Percentiles rank a stretch among this genome's conserved stretches.
Evolutionary conservation across 495 filamentous ascomycete genomes (phyloP).

Genomic region (Thozetella sp.): DNA sequence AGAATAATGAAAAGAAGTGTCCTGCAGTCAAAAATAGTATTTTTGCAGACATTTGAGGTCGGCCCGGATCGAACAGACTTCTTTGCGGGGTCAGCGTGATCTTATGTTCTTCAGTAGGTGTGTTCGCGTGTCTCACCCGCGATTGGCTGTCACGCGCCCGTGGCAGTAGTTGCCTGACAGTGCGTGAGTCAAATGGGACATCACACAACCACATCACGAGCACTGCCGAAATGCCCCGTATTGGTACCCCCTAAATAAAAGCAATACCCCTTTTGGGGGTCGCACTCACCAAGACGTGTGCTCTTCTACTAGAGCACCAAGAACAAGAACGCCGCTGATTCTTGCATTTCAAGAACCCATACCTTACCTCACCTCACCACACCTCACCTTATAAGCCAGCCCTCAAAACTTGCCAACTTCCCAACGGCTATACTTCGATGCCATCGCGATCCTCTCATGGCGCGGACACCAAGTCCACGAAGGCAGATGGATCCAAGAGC

Average conservation of each 20-base stretch:
- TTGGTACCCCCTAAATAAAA: not conserved
- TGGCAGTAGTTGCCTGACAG: not conserved
- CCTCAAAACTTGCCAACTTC: not conserved
- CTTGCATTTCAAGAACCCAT: not conserved
- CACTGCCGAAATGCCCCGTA: not conserved
- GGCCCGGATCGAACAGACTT: too few relatives aligned
- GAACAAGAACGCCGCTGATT: too few relatives aligned
- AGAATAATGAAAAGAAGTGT: too few relatives aligned
- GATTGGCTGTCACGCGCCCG: not conserved
- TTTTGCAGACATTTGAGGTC: too few relatives aligned
- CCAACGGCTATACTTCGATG: constrained; percentile 2
- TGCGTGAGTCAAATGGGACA: not conserved
- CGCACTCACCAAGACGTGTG: too few relatives aligned
- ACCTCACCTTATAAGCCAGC: not conserved
- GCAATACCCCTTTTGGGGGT: not conserved
- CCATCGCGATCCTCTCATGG: not conserved
- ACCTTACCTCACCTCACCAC: not conserved
- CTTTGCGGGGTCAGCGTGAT: too few relatives aligned
- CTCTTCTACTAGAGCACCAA: too few relatives aligned
- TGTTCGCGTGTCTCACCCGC: not conserved
- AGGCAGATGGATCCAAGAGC: not conserved
- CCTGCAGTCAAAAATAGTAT: too few relatives aligned
- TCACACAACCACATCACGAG: not conserved
- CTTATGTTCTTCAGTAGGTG: not conserved
- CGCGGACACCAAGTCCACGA: not conserved